Evolutionary conservation across 1,284 basidiomycete species (phyloP).

Genomic region (Bjerkandera adusta): DNA sequence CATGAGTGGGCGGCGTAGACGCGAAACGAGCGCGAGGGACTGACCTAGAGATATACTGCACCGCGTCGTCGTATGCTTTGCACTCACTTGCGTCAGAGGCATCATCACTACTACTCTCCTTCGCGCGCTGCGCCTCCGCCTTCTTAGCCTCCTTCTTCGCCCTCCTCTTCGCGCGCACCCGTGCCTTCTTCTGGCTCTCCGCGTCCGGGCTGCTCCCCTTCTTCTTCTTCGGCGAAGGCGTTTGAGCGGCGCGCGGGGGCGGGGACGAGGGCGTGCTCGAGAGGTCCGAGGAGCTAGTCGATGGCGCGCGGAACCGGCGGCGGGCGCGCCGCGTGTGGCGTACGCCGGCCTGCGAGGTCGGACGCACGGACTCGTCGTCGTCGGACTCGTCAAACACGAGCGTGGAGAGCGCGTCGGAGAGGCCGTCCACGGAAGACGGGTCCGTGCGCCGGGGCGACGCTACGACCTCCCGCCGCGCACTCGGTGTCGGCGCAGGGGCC

Average conservation of each 20-base stretch:
- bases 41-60: conserved; percentile 40
- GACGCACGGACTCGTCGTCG: neutral
- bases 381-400: conserved; percentile 9
- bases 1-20: neutral
- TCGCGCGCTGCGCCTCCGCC: conserved; percentile 14
- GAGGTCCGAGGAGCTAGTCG: neutral
- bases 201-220: conserved; percentile 1
- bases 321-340: conserved; percentile 3
- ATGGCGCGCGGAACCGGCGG: neutral
- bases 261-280: neutral
- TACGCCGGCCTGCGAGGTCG: conserved; percentile 10
- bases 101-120: conserved; percentile 34
- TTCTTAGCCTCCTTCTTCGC: conserved; percentile 19
- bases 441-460: neutral
- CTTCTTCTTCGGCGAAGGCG: conserved; percentile 16
- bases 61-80: conserved; percentile 48
- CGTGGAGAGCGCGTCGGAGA: conserved; percentile 12
- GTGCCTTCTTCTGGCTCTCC: conserved; percentile 11
- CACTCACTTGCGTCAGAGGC: conserved; percentile 45
- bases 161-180: conserved; percentile 4
- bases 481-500: neutral
- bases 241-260: conserved; percentile 6
- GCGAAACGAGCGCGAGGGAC: conserved; percentile 12
- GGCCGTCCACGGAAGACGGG: conserved; percentile 9
- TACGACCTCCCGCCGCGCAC: too few relatives aligned